Evolutionary conservation across 371 early-diverging fungal species (phyloP), one percentile per base, ranked within the genome.

Genomic region (Rhizomucor miehei): DNA sequence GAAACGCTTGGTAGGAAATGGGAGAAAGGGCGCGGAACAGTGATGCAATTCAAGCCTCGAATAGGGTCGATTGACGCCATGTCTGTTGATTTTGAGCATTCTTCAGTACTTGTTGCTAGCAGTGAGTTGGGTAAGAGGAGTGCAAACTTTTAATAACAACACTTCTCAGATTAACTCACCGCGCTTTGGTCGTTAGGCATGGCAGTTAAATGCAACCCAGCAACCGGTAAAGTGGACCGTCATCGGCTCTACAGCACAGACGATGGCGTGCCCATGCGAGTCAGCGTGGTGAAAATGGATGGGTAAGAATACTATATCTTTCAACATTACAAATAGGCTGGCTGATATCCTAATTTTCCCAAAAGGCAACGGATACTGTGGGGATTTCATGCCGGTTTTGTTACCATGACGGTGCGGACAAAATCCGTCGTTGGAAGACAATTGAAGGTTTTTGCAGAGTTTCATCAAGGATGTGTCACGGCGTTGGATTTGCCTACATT

Each of bases 321-420:
- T n/a, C n/a, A n/a, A n/a, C n/a, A n/a, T n/a, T n/a, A n/a, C n/a
- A n/a, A n/a, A n/a, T n/a, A 17, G 21, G 37, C 36, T 12, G 0
- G 10, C 36, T 6, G 21, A 14, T 37, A 40, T 24, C 1, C 13
- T 24, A 11, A 34, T n/a, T 46, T 16, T 11, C 1, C 13, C 35
- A 12, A 20, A 48, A 67, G 72, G n/a, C 63, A 75, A 43, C 72
- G 76, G 13, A 74, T 75, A 24, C 38, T 75, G 6, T 80, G 80
- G 80, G 78, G 80, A 17, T 70, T 66, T 52, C 51, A 40, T 6
- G 21, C 60, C 14, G 76, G 78, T 0, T 71, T 45, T 47, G 59
- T 80, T 16, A 75, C 75, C 8, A 52, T 80, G 37, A 66, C 73
- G 2, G 69, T 25, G 38, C 59, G 29, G 12, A 55, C 49, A 19